Evolutionary conservation across 495 filamentous ascomycete genomes (phyloP).

Genomic region (Podospora conica): DNA sequence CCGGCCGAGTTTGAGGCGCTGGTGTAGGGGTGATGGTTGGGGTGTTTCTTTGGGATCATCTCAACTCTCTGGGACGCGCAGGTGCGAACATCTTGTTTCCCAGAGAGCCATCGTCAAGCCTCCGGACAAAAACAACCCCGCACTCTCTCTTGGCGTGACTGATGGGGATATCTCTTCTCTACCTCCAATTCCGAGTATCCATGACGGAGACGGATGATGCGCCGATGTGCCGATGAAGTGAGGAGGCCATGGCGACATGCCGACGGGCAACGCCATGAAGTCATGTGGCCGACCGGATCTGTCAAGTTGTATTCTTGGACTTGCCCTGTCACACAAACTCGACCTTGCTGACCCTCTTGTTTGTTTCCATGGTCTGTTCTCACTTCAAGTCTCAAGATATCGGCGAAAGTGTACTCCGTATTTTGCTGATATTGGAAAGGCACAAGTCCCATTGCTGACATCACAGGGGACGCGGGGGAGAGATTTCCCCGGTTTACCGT

Average conservation of each 20-base stretch:
- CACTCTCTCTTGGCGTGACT: neutral
- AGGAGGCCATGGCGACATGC: neutral
- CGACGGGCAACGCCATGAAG: neutral
- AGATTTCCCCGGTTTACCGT: neutral
- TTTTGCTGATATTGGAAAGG: neutral
- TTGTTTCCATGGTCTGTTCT: too few species aligned
- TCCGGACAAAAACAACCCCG: neutral
- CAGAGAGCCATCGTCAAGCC: neutral
- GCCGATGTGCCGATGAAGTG: neutral
- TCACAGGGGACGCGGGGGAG: neutral
- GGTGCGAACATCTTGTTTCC: neutral
- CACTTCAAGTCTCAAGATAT: too few species aligned
- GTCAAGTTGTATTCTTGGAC: neutral
- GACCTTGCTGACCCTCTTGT: neutral
- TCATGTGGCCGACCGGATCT: neutral
- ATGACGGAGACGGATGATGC: neutral
- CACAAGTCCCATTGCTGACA: neutral
- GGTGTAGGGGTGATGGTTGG: neutral
- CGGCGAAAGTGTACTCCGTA: neutral
- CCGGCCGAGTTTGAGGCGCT: slow-evolving; percentile 22
- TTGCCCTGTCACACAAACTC: neutral
- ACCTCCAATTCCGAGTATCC: neutral
- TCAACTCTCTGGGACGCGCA: neutral
- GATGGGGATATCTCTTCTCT: neutral
- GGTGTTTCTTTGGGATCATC: neutral